These are phyloP conservation scores for Lipomyces japonicus DNA, from an alignment of 805 yeast genomes.

Conservation along the genomic window DNA sequence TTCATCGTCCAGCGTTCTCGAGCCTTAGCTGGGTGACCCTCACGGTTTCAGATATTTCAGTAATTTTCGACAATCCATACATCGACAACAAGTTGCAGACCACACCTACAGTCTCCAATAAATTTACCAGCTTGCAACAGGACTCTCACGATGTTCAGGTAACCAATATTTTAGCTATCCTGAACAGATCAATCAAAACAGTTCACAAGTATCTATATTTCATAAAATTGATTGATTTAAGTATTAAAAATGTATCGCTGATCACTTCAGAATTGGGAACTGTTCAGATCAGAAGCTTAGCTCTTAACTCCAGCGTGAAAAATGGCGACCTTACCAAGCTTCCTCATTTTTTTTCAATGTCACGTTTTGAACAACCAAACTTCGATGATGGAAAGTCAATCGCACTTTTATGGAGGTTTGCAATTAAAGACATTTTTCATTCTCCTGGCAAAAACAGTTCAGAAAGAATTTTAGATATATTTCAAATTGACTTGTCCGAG, in stretches of 20 bases:
- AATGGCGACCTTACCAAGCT: conserved; percentile 9
- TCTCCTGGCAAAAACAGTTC: conserved; percentile 6
- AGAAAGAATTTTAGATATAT: conserved; percentile 21
- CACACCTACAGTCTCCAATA: not conserved
- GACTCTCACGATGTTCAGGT: not conserved
- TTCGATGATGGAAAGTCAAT: not conserved
- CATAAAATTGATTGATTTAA: conserved; percentile 12
- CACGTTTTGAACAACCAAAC: not conserved
- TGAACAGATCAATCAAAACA: conserved; percentile 1
- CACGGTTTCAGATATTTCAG: conserved; percentile 35
- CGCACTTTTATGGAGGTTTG: conserved; percentile 16
- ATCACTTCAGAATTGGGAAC: conserved; percentile 19
- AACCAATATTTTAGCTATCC: not conserved
- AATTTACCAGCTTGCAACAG: not conserved
- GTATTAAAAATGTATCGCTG: conserved; percentile 13
- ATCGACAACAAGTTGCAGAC: conserved; percentile 8
- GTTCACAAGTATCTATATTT: conserved; percentile 12
- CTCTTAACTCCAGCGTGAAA: conserved; percentile 10
- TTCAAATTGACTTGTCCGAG: conserved; percentile 18
- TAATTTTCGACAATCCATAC: conserved; percentile 35
- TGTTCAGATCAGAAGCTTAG: conserved; percentile 16
- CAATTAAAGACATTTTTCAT: conserved; percentile 21
- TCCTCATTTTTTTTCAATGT: conserved; percentile 5
- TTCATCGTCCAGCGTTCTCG: conserved; percentile 43
- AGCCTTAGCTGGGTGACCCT: conserved; percentile 42